Evolutionary conservation across 192 early-diverging fungal genomes (phyloP).

Genomic region (Coemansia sp.): DNA sequence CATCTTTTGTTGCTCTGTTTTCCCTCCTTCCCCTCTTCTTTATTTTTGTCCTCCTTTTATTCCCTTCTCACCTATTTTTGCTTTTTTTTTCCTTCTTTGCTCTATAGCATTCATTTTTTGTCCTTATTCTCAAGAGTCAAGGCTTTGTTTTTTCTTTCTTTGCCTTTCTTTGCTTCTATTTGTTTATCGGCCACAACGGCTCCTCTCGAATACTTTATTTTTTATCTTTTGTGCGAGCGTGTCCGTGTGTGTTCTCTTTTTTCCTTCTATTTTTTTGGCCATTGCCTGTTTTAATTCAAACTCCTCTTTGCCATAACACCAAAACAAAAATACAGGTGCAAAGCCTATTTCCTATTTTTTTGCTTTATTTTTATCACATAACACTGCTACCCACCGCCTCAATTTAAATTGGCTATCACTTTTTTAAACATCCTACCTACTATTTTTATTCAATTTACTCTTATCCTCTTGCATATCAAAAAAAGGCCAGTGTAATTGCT

Average conservation of each 20-base stretch:
- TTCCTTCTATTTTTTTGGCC: not conserved
- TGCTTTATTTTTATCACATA: no score
- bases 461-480: no score
- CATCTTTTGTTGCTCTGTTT: conserved; percentile 1
- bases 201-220: not conserved
- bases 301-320: conserved; percentile 3
- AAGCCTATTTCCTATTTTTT: no score
- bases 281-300: conserved; percentile 2
- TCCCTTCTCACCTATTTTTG: not conserved
- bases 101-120: conserved; percentile 4
- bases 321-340: not conserved
- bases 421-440: no score
- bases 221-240: not conserved
- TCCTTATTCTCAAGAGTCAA: not conserved
- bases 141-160: conserved; percentile 8
- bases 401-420: no score
- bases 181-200: not conserved
- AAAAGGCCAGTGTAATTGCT: no score
- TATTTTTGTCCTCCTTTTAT: conserved; percentile 1
- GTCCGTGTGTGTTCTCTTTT: not conserved
- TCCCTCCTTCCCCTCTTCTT: conserved; percentile 1
- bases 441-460: no score
- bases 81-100: conserved; percentile 7
- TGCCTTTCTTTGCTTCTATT: conserved; percentile 3
- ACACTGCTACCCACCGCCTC: no score